These are phyloP conservation scores for Talaromyces liani DNA, from an alignment of 495 filamentous ascomycete species.

Conservation along the genomic window DNA sequence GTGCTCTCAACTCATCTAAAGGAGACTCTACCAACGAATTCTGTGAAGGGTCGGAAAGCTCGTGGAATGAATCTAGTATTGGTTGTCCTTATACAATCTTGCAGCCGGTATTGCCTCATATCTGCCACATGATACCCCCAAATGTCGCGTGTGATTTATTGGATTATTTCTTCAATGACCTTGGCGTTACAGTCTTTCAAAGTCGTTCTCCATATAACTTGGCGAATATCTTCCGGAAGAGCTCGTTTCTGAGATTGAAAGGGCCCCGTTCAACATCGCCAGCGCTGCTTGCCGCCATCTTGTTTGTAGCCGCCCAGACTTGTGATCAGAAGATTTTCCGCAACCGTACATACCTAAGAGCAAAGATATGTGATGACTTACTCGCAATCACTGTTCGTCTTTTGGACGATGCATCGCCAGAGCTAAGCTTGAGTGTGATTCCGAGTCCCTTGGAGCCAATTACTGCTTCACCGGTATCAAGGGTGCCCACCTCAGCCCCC, in stretches of 20 bases:
- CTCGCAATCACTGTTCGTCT: not conserved
- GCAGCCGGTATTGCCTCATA: not conserved
- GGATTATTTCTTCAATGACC: not conserved
- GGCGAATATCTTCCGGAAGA: not conserved
- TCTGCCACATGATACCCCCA: not conserved
- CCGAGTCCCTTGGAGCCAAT: not conserved
- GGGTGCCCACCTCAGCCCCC: not conserved
- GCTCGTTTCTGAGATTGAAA: not conserved
- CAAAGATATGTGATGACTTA: not conserved
- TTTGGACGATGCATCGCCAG: not conserved
- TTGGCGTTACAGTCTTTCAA: not conserved
- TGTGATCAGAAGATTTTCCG: conserved; percentile 1
- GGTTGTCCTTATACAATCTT: not conserved
- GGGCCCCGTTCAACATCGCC: not conserved
- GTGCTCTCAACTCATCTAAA: not conserved
- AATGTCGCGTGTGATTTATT: not conserved
- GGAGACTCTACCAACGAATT: not conserved
- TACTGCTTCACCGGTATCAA: not conserved
- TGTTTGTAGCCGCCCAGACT: not conserved
- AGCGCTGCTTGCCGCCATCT: not conserved
- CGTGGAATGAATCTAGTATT: not conserved
- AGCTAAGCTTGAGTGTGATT: not conserved
- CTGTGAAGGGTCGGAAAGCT: not conserved
- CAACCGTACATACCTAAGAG: not conserved
- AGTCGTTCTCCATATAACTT: not conserved